Conservation (phyloP, 257 asterid genomes). For the Przewalskia tangutica region DNA sequence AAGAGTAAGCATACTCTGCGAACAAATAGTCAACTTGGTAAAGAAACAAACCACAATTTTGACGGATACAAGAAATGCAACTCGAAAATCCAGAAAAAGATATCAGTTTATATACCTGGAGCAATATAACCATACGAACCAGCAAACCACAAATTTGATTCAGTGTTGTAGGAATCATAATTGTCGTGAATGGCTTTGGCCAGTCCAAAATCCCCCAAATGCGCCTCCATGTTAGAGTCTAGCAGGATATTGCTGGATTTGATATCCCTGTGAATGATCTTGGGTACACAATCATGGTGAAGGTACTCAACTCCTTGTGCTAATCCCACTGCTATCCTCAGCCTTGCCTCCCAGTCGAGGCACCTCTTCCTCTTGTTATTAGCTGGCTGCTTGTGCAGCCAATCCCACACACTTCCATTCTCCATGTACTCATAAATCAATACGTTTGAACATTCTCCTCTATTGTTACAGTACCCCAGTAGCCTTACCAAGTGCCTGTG, state of each 20-base stretch:
- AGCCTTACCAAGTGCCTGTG: constrained; percentile 83
- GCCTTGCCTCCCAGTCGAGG: constrained; percentile 64
- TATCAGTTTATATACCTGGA: constrained; percentile 47
- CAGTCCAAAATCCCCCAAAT: constrained; percentile 87
- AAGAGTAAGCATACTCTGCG: constrained; percentile 81
- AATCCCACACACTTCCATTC: constrained; percentile 88
- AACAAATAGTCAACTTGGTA: not conserved
- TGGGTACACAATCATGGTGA: constrained; percentile 89
- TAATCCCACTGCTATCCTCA: constrained; percentile 76
- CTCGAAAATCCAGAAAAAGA: not conserved
- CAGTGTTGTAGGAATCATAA: constrained; percentile 53
- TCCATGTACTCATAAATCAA: constrained; percentile 91
- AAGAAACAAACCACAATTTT: not conserved
- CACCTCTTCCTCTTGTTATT: constrained; percentile 38
- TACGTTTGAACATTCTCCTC: constrained; percentile 51
- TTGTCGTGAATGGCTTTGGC: constrained; percentile 55
- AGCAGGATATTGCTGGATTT: constrained; percentile 73
- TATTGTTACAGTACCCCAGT: constrained; percentile 66
- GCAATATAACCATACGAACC: constrained; percentile 96
- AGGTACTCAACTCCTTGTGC: constrained; percentile 90
- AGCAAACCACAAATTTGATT: constrained; percentile 68
- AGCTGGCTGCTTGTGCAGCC: constrained; percentile 57
- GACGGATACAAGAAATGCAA: not conserved
- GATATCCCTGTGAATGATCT: constrained; percentile 81
- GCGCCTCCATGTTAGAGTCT: constrained; percentile 83